Conservation (phyloP, 495 filamentous ascomycete genomes). For the Lasiosphaeris hirsuta region DNA sequence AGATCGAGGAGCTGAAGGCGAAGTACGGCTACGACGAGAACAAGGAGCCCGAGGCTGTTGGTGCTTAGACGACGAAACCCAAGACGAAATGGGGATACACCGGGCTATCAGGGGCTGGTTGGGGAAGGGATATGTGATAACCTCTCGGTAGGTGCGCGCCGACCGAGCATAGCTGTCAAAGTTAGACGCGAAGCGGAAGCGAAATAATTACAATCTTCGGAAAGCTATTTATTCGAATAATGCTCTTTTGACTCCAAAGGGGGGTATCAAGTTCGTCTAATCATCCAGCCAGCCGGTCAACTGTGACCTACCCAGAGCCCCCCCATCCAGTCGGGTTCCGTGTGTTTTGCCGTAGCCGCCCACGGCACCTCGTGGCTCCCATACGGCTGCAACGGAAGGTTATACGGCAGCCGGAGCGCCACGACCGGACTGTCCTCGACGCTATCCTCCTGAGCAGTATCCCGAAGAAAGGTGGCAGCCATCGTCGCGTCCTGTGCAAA, state of each 20-base stretch:
- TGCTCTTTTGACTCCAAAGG: too few relatives aligned
- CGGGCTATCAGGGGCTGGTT: background rate
- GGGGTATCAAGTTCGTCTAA: too few relatives aligned
- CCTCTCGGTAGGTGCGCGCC: too few relatives aligned
- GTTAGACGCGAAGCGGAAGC: too few relatives aligned
- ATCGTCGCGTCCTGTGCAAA: constrained; percentile 56
- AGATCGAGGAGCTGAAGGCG: constrained; percentile 65
- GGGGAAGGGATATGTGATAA: too few relatives aligned
- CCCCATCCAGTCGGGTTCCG: constrained; percentile 68
- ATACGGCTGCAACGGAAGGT: constrained; percentile 70
- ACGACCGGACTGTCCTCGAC: constrained; percentile 39
- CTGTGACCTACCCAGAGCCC: constrained; percentile 20
- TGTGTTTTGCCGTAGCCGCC: constrained; percentile 64
- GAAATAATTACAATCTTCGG: too few relatives aligned
- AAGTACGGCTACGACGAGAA: constrained; percentile 59
- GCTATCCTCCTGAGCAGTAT: constrained; percentile 38
- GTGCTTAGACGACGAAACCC: constrained; percentile 5
- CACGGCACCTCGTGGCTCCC: constrained; percentile 64
- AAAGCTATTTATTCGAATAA: too few relatives aligned
- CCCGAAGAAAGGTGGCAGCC: constrained; percentile 64
- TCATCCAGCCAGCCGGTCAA: background rate
- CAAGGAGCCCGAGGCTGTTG: constrained; percentile 55
- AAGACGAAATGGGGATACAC: too few relatives aligned
- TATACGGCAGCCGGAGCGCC: constrained; percentile 79
- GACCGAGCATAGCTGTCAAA: too few relatives aligned